Evolutionary conservation across 352 stramenopile genomes (phyloP), one percentile per base, ranked within the genome.

Genomic region (Globisporangium canariense): DNA sequence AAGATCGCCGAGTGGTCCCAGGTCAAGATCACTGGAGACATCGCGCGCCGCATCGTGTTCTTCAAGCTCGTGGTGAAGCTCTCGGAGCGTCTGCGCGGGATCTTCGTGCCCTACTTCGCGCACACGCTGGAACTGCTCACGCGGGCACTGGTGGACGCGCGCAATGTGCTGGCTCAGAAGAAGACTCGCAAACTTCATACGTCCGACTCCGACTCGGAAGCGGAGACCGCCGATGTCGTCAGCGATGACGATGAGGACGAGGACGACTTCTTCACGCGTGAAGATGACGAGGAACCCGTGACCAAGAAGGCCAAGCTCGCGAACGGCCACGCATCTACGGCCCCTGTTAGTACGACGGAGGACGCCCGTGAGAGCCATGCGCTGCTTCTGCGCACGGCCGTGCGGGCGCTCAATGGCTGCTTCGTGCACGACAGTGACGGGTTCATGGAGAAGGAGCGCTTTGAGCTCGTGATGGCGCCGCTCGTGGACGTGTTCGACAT

Each of bases 91-190:
- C 73, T 96, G 45, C 86, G 85, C 62, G 86, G 86, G 57, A 96
- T 96, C 58, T 95, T 96, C 47, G 87, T 96, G 56, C 88, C 87
- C 51, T 96, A 95, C 75, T 96, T 86, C 62, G 83, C 79, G 1
- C 86, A 95, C 65, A 69, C 93, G 45, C 54, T 94, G 45, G 78
- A 90, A 41, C 73, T 86, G 36, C 64, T 92, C 41, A 81, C 78
- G 30, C 65, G 66, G 0, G 70, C 71, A 1, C 67, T 94, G 32
- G 62, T 66, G 14, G 79, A 89, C 20, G 89, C 78, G 45, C 78
- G 74, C 11, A 73, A 75, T 10, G 72, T 77, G 40, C 41, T 93
- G 32, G 65, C 73, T 60, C 76, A 77, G 47, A 88, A 87, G 64
- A 62, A 70, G n/a, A 65, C 41, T 1, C 66, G 62, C 28, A 69